Percentiles rank a stretch among this genome's conserved stretches.
Evolutionary conservation across 2,329 filamentous ascomycete species (phyloP).

Genomic region (Diaporthe australafricana): DNA sequence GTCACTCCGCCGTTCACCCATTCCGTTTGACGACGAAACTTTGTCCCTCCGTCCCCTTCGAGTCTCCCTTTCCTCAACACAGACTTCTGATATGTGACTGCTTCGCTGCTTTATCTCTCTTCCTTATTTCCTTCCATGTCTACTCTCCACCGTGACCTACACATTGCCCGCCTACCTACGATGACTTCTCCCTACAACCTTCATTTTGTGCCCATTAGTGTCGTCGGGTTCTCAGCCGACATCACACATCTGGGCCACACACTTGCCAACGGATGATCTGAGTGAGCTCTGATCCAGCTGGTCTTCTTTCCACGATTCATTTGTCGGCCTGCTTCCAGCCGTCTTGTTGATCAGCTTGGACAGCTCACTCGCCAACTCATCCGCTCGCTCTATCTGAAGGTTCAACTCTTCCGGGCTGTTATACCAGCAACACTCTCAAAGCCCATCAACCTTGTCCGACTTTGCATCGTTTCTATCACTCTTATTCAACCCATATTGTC

Average conservation of each 20-base stretch:
- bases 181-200: constrained; percentile 30
- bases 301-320: background rate
- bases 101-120: constrained; percentile 5
- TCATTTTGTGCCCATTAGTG: constrained; percentile 31
- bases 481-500: background rate
- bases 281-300: constrained; percentile 3
- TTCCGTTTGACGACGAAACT: too few relatives aligned
- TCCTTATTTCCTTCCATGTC: constrained; percentile 11
- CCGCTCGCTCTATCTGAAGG: constrained; percentile 20
- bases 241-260: constrained; percentile 9
- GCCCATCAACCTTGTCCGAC: background rate
- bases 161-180: constrained; percentile 21
- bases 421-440: background rate
- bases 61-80: background rate
- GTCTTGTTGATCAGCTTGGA: constrained; percentile 8
- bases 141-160: background rate
- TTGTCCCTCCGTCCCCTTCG: background rate
- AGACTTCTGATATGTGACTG: background rate
- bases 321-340: background rate
- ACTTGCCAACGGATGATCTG: constrained; percentile 11
- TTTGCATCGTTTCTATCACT: constrained; percentile 6
- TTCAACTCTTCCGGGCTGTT: background rate
- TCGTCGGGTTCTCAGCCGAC: constrained; percentile 28
- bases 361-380: background rate
- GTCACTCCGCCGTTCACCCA: background rate